Evolutionary conservation across 1,284 basidiomycete species (phyloP), one percentile per base, ranked within the genome.

Genomic region (Tetrapyrgos nigripes): DNA sequence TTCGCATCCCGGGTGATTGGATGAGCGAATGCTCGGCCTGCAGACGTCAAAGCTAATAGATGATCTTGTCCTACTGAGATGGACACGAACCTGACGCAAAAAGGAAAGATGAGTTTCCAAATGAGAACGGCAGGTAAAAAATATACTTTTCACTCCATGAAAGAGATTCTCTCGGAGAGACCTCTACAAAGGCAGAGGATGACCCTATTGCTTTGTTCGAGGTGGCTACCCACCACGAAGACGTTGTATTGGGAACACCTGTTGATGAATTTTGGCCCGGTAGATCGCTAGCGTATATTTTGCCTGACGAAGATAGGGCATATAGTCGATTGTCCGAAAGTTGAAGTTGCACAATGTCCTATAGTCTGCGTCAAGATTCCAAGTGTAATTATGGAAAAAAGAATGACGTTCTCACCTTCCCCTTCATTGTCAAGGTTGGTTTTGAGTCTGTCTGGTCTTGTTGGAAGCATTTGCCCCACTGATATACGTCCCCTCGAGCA

Each of bases 401-500:
- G n/a, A n/a, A 14, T 3, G 21, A 19, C 26, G 40, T 19, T 66
- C 82, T 61, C 66, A 92, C 93, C 81, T 93, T 93, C 61, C 89
- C 91, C 47, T 79, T 81, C 27, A 96, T 71, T n/a, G 83, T 89
- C 58, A 76, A 73, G 46, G 76, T 74, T 46, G 87, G 82, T 58
- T 75, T 66, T 40, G 60, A 59, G 10, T 71, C 23, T 19, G 70
- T 68, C 11, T 72, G 70, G 26, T 77, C 83, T 19, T 45, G 19
- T 26, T 31, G 23, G 68, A 85, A 92, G 1, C 83, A 86, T 47
- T 81, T 79, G 0, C 93, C 93, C 94, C 94, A 96, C 68, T 95
- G 92, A 73, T 94, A 93, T 1, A 94, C 85, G 67, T 98, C 92
- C 24, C 96, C 96, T 44, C 84, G 81, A 2, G 87, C 89, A 70